A percentile compares a stretch with the other conserved stretches of the same genome.
These are phyloP conservation scores for Colletotrichum viniferum DNA, from an alignment of 2,329 filamentous ascomycete genomes.

Conservation along the genomic window DNA sequence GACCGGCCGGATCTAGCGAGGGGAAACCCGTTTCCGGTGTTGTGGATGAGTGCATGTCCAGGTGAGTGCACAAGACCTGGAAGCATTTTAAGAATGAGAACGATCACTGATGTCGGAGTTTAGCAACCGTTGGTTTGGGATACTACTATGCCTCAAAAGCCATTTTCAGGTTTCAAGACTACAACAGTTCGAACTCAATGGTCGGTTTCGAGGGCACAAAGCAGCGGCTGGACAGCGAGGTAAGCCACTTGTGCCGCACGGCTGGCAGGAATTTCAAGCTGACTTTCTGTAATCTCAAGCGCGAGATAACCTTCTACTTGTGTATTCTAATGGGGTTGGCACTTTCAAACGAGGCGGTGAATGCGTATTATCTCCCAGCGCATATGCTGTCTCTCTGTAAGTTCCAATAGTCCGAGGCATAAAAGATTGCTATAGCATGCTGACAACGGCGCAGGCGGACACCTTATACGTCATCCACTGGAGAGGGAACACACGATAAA, in stretches of 20 bases:
- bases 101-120: neutral
- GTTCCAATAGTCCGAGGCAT: neutral
- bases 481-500: constrained; percentile 25
- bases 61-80: constrained; percentile 24
- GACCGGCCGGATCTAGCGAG: constrained; percentile 26
- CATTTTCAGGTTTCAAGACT: constrained; percentile 21
- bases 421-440: neutral
- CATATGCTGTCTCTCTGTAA: constrained; percentile 27
- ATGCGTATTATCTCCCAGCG: constrained; percentile 25
- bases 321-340: constrained; percentile 25
- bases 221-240: constrained; percentile 5
- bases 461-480: constrained; percentile 1
- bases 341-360: constrained; percentile 23
- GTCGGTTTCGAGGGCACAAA: constrained; percentile 13
- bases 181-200: constrained; percentile 3
- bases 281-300: neutral
- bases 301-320: constrained; percentile 6
- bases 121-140: constrained; percentile 37
- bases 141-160: constrained; percentile 35
- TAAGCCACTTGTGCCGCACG: neutral
- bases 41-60: constrained; percentile 39
- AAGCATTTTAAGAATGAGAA: rapidly evolving
- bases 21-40: constrained; percentile 33
- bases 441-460: neutral
- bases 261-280: neutral